These are phyloP conservation scores for Wallacemonas sp. DNA, from an alignment of 208 protist species.

Conservation along the genomic window DNA sequence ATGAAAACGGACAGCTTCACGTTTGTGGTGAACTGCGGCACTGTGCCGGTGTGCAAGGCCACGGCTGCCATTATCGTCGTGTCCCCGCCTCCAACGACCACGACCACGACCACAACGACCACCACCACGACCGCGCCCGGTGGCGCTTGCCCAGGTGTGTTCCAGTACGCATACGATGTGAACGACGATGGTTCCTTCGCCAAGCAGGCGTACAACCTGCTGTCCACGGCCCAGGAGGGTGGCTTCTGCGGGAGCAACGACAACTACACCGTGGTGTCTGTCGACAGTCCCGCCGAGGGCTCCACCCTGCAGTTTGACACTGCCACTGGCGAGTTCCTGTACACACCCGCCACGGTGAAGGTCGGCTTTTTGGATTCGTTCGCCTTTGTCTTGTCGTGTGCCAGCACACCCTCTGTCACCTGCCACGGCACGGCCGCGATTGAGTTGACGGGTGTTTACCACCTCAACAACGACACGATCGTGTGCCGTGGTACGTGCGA, in stretches of 20 bases:
- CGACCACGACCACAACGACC: conserved; percentile 5
- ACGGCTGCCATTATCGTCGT: conserved; percentile 18
- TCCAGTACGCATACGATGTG: conserved; percentile 29
- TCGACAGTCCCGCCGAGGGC: conserved; percentile 10
- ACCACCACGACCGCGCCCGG: conserved; percentile 9
- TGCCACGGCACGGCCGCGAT: conserved; percentile 41
- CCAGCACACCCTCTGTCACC: conserved; percentile 3
- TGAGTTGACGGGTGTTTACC: conserved; percentile 33
- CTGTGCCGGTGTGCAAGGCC: conserved; percentile 17
- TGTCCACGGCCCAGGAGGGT: conserved; percentile 6
- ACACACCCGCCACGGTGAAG: conserved; percentile 27
- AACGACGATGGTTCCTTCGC: conserved; percentile 33
- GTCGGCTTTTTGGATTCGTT: conserved; percentile 42
- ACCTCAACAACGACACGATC: conserved; percentile 52
- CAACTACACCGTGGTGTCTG: conserved; percentile 8
- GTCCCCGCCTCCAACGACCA: background rate
- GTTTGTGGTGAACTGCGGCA: conserved; percentile 11
- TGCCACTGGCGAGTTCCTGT: conserved; percentile 42
- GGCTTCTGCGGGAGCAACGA: background rate
- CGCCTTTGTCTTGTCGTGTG: conserved; percentile 52
- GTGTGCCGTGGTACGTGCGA: conserved; percentile 82
- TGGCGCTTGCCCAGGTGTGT: conserved; percentile 32
- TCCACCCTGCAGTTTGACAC: conserved; percentile 14
- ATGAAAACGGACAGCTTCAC: conserved; percentile 17
- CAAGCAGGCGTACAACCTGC: background rate